These are phyloP conservation scores for Spergularia bocconei DNA, from an alignment of 148 eudicot species.

Conservation along the genomic window DNA sequence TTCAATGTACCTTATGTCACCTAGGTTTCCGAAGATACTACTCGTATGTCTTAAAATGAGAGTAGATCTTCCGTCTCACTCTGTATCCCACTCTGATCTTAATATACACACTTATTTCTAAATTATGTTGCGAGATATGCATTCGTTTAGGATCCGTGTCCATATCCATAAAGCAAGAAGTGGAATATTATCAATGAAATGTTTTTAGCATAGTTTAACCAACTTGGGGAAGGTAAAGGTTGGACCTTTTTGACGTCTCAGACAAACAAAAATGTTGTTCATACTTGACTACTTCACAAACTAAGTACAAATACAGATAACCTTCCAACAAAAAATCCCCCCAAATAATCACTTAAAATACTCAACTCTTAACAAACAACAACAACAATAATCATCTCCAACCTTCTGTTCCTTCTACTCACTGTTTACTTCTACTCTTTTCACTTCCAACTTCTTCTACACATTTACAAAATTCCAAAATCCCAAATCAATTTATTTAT, in stretches of 20 bases:
- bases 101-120: no score
- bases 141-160: no score
- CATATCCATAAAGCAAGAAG: no score
- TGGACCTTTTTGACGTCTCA: slow-evolving; percentile 20
- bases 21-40: no score
- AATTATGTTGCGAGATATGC: no score
- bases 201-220: background rate
- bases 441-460: slow-evolving; percentile 7
- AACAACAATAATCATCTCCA: background rate
- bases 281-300: background rate
- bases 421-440: slow-evolving; percentile 15
- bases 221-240: slow-evolving; percentile 16
- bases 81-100: no score
- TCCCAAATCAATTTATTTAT: no score
- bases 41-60: no score
- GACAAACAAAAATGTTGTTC: background rate
- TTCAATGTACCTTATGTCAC: no score
- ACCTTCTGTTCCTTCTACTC: background rate
- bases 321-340: background rate
- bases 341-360: background rate
- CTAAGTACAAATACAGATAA: slow-evolving; percentile 6
- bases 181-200: no score
- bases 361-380: background rate
- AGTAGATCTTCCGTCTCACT: no score
- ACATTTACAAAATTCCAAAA: background rate